A percentile compares a stretch with the other conserved stretches of the same genome.
phyloP scores from a whole-genome alignment of 2,329 filamentous ascomycete species.

The Cercospora sp. region DNA sequence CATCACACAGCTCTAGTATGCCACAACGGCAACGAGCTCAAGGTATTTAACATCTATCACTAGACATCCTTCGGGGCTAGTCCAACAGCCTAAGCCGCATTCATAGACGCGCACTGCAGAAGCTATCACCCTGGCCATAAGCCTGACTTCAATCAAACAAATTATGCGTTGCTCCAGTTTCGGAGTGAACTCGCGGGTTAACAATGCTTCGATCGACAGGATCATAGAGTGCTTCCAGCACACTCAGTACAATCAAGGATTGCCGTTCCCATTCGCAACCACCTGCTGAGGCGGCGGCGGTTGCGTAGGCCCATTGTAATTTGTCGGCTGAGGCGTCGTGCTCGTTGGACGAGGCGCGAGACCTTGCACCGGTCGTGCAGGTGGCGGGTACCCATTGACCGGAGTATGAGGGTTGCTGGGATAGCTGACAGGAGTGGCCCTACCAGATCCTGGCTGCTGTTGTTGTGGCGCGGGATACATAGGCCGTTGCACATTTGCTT shows the following conservation, averaged over 20 bases:
- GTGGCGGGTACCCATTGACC: constrained; percentile 33
- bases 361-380: constrained; percentile 17
- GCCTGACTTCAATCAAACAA: not conserved
- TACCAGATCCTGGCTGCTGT: constrained; percentile 32
- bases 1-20: not conserved
- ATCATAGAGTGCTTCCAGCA: not conserved
- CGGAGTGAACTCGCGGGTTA: not conserved
- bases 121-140: not conserved
- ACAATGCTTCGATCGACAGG: not conserved
- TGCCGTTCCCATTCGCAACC: not conserved
- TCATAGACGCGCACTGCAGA: not conserved
- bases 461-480: constrained; percentile 24
- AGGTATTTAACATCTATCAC: not conserved
- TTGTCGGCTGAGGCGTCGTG: constrained; percentile 32
- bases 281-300: constrained; percentile 6
- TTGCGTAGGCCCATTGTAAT: constrained; percentile 14
- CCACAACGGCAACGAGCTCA: not conserved
- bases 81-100: not conserved
- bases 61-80: not conserved
- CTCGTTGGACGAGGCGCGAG: constrained; percentile 27
- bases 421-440: constrained; percentile 34
- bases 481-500: constrained; percentile 22
- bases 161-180: not conserved
- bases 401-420: constrained; percentile 35
- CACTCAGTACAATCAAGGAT: not conserved